Evolutionary conservation across 768 basidiomycete species (phyloP), one percentile per base, ranked within the genome.

Genomic region (Sistotremastrum niveocremeum): DNA sequence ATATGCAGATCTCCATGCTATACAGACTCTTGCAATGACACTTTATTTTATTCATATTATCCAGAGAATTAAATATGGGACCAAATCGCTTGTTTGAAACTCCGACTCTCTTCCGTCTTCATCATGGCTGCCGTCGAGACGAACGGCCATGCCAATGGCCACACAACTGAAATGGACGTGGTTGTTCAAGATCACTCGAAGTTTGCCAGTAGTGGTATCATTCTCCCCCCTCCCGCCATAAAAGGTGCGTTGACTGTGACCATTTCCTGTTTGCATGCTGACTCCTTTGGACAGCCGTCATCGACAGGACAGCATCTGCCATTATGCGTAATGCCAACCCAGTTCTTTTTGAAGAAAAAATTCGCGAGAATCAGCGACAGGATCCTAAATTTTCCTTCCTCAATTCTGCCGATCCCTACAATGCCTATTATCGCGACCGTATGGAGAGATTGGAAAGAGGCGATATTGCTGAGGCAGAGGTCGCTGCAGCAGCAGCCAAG

Each of bases 351-450:
- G 94, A 98, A 67, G 88, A 91, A 60, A 93, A 94, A 67, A 90
- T 99, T 63, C 80, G 91, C 56, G 91, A 97, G 66, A 84, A 86
- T 57, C 93, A 93, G 65, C 87, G 90, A 66, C 76, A 80, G 53
- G 94, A 98, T 70, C 89, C 91, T 47, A 94, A 95, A 67, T 99
- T 98, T 73, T 90, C 94, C 48, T 99, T 99, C 72, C 76, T 99
- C 63, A 94, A 94, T 69, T 82, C 88, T 51, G 77, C 78, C 42
- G 95, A 99, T 72, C 89, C 95, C 53, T 99, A 95, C 69, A 89
- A 98, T 80, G 87, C 87, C 50, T 98, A 99, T 67, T 99, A 99
- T 61, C 80, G 86, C 59, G 79, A 93, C 69, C 79, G 84, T 59
- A 77, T 94, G 67, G 87, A 90, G 41, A 80, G 79, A 59, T 76